These are phyloP conservation scores for Alisma plantagoaquatica DNA, from an alignment of 106 monocot species.

Conservation along the genomic window DNA sequence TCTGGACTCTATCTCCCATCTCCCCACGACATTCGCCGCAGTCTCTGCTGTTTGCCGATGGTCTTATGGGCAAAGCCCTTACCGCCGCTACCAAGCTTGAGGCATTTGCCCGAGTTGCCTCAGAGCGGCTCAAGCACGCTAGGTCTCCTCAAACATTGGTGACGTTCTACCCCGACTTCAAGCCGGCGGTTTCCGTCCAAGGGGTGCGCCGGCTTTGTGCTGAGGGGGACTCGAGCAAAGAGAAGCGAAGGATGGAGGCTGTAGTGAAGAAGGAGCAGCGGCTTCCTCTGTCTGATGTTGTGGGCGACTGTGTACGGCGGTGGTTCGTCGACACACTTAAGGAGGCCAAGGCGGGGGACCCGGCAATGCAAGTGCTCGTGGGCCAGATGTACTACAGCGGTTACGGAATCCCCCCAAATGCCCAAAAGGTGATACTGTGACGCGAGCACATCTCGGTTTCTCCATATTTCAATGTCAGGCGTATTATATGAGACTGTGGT, in stretches of 20 bases:
- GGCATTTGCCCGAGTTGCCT: constrained; percentile 3
- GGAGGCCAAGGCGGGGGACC: constrained; percentile 64
- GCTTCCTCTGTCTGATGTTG: constrained; percentile 12
- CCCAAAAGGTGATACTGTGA: constrained; percentile 73
- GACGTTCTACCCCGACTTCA: not conserved
- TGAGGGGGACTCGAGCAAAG: too few species aligned
- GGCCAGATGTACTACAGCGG: constrained; percentile 85
- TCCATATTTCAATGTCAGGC: too few species aligned
- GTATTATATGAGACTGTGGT: too few species aligned
- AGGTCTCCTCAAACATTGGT: too few species aligned
- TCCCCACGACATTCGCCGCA: too few species aligned
- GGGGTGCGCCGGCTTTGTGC: too few species aligned
- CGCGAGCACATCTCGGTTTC: too few species aligned
- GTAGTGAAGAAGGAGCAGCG: not conserved
- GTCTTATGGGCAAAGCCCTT: constrained; percentile 11
- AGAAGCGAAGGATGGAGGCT: not conserved
- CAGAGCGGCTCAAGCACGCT: not conserved
- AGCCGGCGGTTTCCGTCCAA: not conserved
- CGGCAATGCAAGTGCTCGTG: constrained; percentile 68
- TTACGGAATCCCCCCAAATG: constrained; percentile 48
- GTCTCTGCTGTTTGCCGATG: too few species aligned
- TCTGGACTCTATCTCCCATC: too few species aligned
- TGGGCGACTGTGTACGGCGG: constrained; percentile 15
- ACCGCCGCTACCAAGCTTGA: not conserved
- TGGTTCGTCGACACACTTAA: constrained; percentile 42